Conservation (phyloP, 441 rosid species). For the Eutrema salsugineum region DNA sequence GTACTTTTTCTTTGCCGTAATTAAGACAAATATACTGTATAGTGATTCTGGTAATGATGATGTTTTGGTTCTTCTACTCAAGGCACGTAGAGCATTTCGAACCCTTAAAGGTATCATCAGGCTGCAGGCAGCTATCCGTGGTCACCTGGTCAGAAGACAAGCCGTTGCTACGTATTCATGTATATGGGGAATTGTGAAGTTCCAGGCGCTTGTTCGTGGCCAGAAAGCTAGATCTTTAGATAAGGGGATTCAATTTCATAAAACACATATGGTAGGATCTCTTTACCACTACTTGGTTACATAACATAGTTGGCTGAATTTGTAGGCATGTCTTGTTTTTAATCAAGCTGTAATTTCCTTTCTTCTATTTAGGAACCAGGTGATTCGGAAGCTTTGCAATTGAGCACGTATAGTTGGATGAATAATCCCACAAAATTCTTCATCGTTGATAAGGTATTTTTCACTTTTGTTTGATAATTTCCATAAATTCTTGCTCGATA, state of each 20-base stretch:
- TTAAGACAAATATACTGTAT: neutral
- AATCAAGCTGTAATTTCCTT: neutral
- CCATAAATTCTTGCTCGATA: neutral
- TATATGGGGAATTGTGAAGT: slow-evolving; percentile 50
- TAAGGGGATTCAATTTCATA: slow-evolving; percentile 41
- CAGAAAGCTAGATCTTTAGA: slow-evolving; percentile 48
- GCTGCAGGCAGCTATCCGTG: slow-evolving; percentile 69
- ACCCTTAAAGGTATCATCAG: slow-evolving; percentile 63
- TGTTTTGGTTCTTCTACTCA: neutral
- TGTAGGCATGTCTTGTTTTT: neutral
- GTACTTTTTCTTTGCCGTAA: slow-evolving; percentile 33
- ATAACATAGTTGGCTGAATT: slow-evolving; percentile 8
- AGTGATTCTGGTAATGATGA: neutral
- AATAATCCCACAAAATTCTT: slow-evolving; percentile 3
- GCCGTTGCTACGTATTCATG: slow-evolving; percentile 63
- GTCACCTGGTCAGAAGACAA: slow-evolving; percentile 70
- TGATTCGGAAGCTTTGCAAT: slow-evolving; percentile 16
- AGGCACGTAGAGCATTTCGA: slow-evolving; percentile 67
- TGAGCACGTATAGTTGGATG: slow-evolving; percentile 15
- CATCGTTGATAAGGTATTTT: slow-evolving; percentile 18
- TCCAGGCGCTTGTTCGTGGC: slow-evolving; percentile 62
- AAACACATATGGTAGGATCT: slow-evolving; percentile 23
- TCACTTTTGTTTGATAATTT: neutral
- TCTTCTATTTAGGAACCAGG: slow-evolving; percentile 1
- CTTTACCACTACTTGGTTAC: neutral